Evolutionary conservation across 768 basidiomycete genomes (phyloP), one percentile per base, ranked within the genome.

Genomic region (Lactarius psammicola): DNA sequence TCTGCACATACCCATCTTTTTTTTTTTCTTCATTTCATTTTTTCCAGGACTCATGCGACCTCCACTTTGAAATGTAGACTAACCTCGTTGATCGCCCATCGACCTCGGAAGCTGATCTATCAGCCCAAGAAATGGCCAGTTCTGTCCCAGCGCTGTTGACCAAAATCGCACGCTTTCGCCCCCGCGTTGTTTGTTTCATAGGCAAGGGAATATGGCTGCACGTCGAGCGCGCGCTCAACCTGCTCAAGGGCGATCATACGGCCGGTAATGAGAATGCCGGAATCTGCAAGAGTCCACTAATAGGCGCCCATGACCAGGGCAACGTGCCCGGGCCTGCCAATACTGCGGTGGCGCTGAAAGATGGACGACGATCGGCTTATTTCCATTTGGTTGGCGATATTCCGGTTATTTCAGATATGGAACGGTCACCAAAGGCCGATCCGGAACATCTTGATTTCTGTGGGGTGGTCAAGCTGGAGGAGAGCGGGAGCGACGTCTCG

Each of bases 1-100:
- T n/a, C n/a, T n/a, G n/a, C n/a, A 11, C 20, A 20, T 20, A 26
- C 17, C 6, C 56, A 8, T 36, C 20, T 56, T 23, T 36, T 44
- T 26, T 5, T 34, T 26, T 8, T 18, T n/a, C 11, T 34, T 13
- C 40, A 53, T 60, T 46, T 49, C 46, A 26, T 23, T 49, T 49
- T 49, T 42, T 26, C 31, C 55, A 6, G 31, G 31, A 30, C 42
- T 20, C 55, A 56, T 33, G 18, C 20, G 67, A 44, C 42, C 42
- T 11, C 36, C 11, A 10, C 31, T n/a, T 20, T 13, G 26, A 33
- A 49, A 13, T 20, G 38, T 62, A 93, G 92, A 93, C 90, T 0
- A 89, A 94, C 71, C 77, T 95, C 0, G 87, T 92, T 8, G 82
- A 83, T 9, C 80, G 90, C 26, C 85, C 90, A 0, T 89, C 90